These are phyloP conservation scores for Backusella macrospora DNA, from an alignment of 192 early-diverging fungal genomes.

Conservation along the genomic window DNA sequence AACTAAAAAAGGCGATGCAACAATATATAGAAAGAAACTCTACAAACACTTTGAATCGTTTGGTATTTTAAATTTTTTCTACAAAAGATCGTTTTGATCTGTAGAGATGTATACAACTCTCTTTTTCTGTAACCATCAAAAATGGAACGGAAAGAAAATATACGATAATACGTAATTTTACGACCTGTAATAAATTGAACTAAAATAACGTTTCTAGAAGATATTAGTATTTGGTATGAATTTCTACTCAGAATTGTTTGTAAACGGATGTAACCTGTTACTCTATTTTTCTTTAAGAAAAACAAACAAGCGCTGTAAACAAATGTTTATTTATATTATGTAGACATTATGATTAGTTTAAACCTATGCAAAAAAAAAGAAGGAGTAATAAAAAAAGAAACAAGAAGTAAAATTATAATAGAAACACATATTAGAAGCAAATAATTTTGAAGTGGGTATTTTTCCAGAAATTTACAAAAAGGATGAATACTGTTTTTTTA, in stretches of 20 bases:
- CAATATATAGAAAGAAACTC: conserved; percentile 9
- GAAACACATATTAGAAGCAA: not conserved
- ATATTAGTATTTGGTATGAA: not conserved
- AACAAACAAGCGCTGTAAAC: conserved; percentile 12
- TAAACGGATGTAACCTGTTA: not conserved
- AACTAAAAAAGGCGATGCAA: conserved; percentile 7
- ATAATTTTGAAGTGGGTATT: conserved; percentile 13
- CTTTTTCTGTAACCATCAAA: not conserved
- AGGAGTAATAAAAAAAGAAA: not conserved
- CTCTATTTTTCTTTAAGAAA: conserved; percentile 9
- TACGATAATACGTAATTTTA: not conserved
- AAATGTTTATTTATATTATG: conserved; percentile 10
- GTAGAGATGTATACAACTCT: not conserved
- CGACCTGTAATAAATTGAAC: not conserved
- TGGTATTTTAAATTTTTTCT: not conserved
- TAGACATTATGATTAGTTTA: not conserved
- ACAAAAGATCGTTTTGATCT: not conserved
- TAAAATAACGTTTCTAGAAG: not conserved
- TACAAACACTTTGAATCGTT: not conserved
- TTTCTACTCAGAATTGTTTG: not conserved
- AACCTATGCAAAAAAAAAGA: not conserved
- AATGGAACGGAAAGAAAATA: not conserved
- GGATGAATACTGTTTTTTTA: conserved; percentile 1
- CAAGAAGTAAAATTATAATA: conserved; percentile 8
- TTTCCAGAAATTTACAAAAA: conserved; percentile 16